These are phyloP conservation scores for Arthrobotrys entomopaga DNA, from an alignment of 2,329 filamentous ascomycete species.

Conservation along the genomic window DNA sequence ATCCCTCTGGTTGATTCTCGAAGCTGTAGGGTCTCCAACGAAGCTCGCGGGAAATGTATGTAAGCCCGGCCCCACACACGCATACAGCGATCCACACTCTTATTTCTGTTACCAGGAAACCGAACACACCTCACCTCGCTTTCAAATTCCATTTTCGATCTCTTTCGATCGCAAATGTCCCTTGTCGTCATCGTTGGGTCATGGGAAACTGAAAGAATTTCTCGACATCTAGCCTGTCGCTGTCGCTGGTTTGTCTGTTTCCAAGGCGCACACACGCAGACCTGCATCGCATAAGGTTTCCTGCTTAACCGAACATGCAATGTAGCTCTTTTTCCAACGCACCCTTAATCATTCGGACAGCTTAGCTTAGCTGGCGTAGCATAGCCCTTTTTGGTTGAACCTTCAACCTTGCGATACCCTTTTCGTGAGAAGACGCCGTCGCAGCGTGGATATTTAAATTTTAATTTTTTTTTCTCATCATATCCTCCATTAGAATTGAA, in stretches of 20 bases:
- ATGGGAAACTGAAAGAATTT: slow-evolving; percentile 19
- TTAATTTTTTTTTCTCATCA: slow-evolving; percentile 12
- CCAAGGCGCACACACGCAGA: slow-evolving; percentile 8
- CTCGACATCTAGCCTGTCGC: slow-evolving; percentile 17
- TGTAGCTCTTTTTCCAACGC: slow-evolving; percentile 12
- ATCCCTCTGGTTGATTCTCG: not conserved
- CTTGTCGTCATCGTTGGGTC: slow-evolving; percentile 55
- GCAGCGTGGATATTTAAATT: slow-evolving; percentile 1
- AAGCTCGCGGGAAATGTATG: no score
- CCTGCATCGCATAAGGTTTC: slow-evolving; percentile 55
- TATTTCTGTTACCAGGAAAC: not conserved
- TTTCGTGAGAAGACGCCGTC: not conserved
- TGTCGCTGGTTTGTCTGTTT: no score
- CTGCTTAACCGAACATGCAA: slow-evolving; percentile 55
- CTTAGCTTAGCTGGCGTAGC: not conserved
- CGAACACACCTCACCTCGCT: not conserved
- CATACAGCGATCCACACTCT: not conserved
- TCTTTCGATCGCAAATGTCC: slow-evolving; percentile 36
- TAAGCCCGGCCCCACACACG: slow-evolving; percentile 1
- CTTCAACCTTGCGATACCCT: no score
- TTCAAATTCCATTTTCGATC: slow-evolving; percentile 7
- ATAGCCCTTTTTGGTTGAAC: slow-evolving; percentile 2
- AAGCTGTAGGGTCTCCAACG: not conserved
- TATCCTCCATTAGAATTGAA: slow-evolving; percentile 7
- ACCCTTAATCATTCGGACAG: not conserved